phyloP scores from a whole-genome alignment of 2,329 filamentous ascomycete species.

The Diaporthe longicolla region DNA sequence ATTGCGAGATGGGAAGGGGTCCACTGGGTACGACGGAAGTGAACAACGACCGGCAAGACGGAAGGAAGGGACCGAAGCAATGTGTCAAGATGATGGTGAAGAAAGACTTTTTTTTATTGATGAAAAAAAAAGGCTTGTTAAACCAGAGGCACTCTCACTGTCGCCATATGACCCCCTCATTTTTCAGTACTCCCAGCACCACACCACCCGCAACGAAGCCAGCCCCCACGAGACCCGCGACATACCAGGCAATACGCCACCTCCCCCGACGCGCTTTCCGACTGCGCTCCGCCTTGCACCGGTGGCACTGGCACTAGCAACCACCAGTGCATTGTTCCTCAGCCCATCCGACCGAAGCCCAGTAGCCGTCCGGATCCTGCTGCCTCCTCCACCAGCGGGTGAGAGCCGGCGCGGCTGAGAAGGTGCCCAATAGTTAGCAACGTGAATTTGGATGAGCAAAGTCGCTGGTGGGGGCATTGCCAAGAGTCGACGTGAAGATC shows the following conservation, averaged over 20 bases:
- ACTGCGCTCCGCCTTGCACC: slow-evolving; percentile 10
- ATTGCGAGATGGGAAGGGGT: no score
- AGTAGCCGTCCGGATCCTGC: slow-evolving; percentile 1
- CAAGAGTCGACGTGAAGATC: no score
- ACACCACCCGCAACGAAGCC: neutral
- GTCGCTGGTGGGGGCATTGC: no score
- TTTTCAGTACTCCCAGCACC: neutral
- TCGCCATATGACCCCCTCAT: neutral
- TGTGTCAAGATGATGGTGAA: neutral
- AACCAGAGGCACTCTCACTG: neutral
- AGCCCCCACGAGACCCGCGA: neutral
- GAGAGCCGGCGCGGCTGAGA: neutral
- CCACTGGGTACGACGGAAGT: no score
- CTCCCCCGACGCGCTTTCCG: neutral
- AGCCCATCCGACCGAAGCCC: neutral
- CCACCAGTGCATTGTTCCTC: slow-evolving; percentile 6
- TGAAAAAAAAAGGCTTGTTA: no score
- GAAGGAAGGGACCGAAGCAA: neutral
- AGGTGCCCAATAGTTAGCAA: no score
- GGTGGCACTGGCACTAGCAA: slow-evolving; percentile 4
- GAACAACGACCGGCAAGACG: no score
- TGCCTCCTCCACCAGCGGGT: slow-evolving; percentile 8
- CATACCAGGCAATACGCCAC: neutral
- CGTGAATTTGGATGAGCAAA: neutral
- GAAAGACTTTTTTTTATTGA: neutral